Evolutionary conservation across 768 basidiomycete genomes (phyloP).

Genomic region (Lanmaoa rubissima): DNA sequence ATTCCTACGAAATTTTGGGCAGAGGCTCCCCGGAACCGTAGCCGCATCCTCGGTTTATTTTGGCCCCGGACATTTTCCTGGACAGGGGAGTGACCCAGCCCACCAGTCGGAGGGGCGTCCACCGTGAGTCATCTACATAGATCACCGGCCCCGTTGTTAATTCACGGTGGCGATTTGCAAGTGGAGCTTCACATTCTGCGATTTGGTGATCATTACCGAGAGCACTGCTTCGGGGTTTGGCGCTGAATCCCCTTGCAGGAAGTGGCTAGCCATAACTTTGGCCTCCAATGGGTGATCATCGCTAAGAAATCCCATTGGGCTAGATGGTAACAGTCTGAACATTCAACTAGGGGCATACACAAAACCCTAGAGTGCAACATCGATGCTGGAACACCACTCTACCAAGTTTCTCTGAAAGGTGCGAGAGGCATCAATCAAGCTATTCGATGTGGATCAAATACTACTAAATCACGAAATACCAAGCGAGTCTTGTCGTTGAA

Average conservation of each 20-base stretch:
- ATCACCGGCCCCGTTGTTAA: background rate
- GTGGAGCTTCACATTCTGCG: background rate
- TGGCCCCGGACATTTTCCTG: background rate
- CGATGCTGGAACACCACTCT: background rate
- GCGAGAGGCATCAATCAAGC: background rate
- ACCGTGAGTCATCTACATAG: background rate
- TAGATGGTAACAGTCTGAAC: too few relatives aligned
- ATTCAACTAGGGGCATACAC: background rate
- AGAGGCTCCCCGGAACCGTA: background rate
- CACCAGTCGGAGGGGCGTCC: too few relatives aligned
- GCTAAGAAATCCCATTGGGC: background rate
- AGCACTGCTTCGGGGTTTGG: too few relatives aligned
- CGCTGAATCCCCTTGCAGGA: background rate
- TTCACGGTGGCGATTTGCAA: background rate
- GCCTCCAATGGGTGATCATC: background rate
- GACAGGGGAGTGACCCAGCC: background rate
- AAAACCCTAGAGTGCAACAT: background rate
- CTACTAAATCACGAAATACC: background rate
- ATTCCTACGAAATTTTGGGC: background rate
- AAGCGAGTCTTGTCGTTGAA: background rate
- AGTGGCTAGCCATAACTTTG: background rate
- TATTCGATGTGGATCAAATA: background rate
- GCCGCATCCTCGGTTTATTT: background rate
- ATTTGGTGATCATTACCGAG: background rate
- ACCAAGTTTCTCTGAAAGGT: background rate